These are phyloP conservation scores for Arabidopsis lyrata DNA, from an alignment of 441 rosid genomes.

Conservation along the genomic window DNA sequence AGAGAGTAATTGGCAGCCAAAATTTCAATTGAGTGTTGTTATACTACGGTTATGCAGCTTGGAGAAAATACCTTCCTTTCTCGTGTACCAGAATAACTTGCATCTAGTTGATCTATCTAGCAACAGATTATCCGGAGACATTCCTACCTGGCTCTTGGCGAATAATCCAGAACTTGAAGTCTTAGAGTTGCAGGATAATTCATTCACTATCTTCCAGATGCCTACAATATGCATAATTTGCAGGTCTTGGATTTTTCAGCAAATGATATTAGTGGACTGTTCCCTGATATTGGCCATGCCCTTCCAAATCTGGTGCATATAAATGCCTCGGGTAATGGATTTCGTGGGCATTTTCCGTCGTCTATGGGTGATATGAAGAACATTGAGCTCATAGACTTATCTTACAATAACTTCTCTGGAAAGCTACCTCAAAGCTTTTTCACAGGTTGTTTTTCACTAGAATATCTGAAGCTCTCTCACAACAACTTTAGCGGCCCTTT, in stretches of 20 bases:
- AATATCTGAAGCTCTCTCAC: conserved; percentile 3
- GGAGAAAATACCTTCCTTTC: conserved; percentile 34
- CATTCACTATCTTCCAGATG: conserved; percentile 18
- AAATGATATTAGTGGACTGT: not conserved
- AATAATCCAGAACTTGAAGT: conserved; percentile 30
- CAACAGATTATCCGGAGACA: conserved; percentile 26
- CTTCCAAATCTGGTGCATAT: conserved; percentile 4
- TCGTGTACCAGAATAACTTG: conserved; percentile 21
- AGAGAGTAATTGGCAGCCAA: conserved; percentile 8
- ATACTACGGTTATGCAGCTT: conserved; percentile 13
- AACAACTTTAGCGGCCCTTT: conserved; percentile 24
- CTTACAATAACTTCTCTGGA: conserved; percentile 35
- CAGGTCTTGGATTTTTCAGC: not conserved
- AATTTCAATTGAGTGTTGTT: conserved; percentile 28
- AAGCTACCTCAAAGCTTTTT: not conserved
- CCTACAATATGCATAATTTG: not conserved
- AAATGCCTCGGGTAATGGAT: not conserved
- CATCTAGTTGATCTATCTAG: conserved; percentile 30
- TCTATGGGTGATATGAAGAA: conserved; percentile 35
- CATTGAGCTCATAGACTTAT: not conserved
- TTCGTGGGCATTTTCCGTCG: conserved; percentile 27
- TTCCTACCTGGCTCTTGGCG: conserved; percentile 29
- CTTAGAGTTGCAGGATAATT: conserved; percentile 5
- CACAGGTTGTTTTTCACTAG: conserved; percentile 4
- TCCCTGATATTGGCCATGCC: not conserved